These are phyloP conservation scores for Hypomyces rosellus DNA, from an alignment of 2,329 filamentous ascomycete genomes.

Conservation along the genomic window DNA sequence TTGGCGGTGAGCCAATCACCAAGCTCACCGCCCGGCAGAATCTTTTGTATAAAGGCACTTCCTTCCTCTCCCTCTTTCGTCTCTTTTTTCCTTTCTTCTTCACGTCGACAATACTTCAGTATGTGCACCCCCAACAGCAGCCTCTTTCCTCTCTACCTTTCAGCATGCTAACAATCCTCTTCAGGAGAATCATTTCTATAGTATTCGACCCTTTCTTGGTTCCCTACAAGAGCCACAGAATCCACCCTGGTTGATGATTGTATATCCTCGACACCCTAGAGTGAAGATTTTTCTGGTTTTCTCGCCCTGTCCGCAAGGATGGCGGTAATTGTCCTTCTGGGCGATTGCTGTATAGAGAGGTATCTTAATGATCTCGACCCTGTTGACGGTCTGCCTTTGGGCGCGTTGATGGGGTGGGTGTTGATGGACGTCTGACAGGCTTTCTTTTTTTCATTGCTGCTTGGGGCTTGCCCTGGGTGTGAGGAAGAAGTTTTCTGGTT, in stretches of 20 bases:
- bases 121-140: conserved; percentile 29
- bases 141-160: too few species aligned
- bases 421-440: conserved; percentile 88
- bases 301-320: conserved; percentile 56
- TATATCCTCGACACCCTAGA: conserved; percentile 83
- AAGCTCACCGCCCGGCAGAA: too few species aligned
- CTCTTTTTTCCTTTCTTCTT: conserved; percentile 46
- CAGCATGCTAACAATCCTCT: conserved; percentile 19
- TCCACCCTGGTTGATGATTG: conserved; percentile 91
- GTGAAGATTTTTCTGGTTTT: conserved; percentile 65
- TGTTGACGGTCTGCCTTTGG: conserved; percentile 65
- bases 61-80: conserved; percentile 24
- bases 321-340: too few species aligned
- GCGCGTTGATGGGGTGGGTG: conserved; percentile 71
- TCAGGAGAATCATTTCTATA: conserved; percentile 94
- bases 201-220: conserved; percentile 89
- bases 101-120: conserved; percentile 59
- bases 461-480: conserved; percentile 39
- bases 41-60: conserved; percentile 35
- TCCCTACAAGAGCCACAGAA: conserved; percentile 89
- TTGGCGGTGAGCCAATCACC: too few species aligned
- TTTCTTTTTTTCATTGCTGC: conserved; percentile 51
- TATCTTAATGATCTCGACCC: conserved; percentile 84
- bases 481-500: conserved; percentile 41
- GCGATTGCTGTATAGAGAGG: conserved; percentile 84